A percentile compares a stretch with the other conserved stretches of the same genome.
phyloP scores from a whole-genome alignment of 78 protist genomes.

The Dictyostelium purpureum region DNA sequence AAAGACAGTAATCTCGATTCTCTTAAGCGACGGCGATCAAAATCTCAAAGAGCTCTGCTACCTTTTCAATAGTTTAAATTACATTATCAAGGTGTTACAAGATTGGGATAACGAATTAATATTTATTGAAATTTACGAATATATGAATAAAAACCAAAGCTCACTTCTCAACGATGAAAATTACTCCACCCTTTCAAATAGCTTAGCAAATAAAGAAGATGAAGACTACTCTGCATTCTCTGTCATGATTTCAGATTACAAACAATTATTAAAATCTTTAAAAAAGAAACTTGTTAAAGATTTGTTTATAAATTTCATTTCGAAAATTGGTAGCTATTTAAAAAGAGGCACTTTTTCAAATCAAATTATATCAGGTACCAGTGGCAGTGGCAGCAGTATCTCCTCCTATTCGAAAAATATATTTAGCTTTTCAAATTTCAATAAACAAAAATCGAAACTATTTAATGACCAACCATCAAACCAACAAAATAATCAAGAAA shows the following conservation, averaged over 20 bases:
- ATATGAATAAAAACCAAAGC: constrained; percentile 15
- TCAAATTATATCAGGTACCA: not conserved
- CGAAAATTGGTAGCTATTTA: not conserved
- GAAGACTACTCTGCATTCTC: constrained; percentile 44
- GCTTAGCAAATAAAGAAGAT: not conserved
- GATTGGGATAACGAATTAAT: constrained; percentile 65
- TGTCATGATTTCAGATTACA: constrained; percentile 3
- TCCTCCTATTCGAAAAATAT: not conserved
- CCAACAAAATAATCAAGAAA: not conserved
- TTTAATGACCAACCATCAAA: not conserved
- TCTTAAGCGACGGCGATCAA: not conserved
- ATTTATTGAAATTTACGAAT: constrained; percentile 40
- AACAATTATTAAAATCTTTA: constrained; percentile 16
- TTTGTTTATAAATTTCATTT: constrained; percentile 4
- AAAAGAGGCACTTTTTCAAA: not conserved
- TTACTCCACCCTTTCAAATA: not conserved
- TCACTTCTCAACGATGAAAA: too few relatives aligned
- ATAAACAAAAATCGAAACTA: not conserved
- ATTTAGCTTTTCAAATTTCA: not conserved
- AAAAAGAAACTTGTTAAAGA: constrained; percentile 4
- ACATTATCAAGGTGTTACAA: not conserved
- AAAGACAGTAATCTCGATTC: not conserved
- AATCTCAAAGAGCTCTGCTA: constrained; percentile 16
- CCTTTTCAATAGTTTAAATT: constrained; percentile 27
- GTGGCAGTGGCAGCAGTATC: not conserved